These are phyloP conservation scores for Cercospora sesami DNA, from an alignment of 2,329 filamentous ascomycete species.

Conservation along the genomic window DNA sequence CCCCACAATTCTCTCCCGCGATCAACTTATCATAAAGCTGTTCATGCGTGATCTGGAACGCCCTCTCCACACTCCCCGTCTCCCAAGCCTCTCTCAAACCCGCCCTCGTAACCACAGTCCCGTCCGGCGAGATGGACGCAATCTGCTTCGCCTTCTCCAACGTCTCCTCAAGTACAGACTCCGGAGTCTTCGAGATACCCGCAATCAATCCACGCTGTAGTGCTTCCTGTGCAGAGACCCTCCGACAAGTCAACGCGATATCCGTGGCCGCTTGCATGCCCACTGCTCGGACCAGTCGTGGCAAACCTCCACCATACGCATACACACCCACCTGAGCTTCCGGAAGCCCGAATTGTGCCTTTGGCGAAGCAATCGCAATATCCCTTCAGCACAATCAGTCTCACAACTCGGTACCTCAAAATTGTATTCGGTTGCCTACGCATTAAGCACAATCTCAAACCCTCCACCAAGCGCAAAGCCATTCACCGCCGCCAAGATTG, in stretches of 20 bases:
- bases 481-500: conserved; percentile 59
- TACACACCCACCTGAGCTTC: conserved; percentile 56
- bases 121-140: conserved; percentile 39
- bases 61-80: conserved; percentile 43
- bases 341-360: conserved; percentile 53
- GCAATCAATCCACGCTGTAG: conserved; percentile 45
- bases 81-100: conserved; percentile 43
- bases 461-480: conserved; percentile 58
- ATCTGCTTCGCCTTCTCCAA: conserved; percentile 38
- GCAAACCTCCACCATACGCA: conserved; percentile 53
- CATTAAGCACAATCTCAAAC: conserved; percentile 57
- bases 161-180: conserved; percentile 39
- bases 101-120: conserved; percentile 41
- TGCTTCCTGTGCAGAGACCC: conserved; percentile 48
- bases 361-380: conserved; percentile 53
- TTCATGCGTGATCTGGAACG: conserved; percentile 44
- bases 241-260: conserved; percentile 51
- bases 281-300: conserved; percentile 51
- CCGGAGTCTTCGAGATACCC: conserved; percentile 38
- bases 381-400: conserved; percentile 38
- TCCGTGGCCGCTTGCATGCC: conserved; percentile 53
- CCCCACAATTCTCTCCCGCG: conserved; percentile 48
- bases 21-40: conserved; percentile 44
- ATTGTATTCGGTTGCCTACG: conserved; percentile 38
- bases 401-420: not conserved